These are phyloP conservation scores for Umbelopsis sp. DNA, from an alignment of 192 early-diverging fungal species.

Conservation along the genomic window DNA sequence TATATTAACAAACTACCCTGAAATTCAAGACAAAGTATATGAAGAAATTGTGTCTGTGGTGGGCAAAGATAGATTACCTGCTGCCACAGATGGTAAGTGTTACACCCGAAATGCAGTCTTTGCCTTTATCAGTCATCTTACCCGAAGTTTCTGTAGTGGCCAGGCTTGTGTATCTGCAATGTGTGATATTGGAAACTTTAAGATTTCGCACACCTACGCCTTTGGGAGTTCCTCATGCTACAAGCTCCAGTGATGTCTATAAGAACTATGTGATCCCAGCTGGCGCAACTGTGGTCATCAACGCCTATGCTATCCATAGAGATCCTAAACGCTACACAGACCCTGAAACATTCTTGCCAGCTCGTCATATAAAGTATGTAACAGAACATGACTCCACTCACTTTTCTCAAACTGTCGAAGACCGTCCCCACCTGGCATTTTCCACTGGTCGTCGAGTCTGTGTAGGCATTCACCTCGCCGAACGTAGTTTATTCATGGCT, in stretches of 20 bases:
- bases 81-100: slow-evolving; percentile 30
- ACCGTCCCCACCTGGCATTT: slow-evolving; percentile 38
- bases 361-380: slow-evolving; percentile 44
- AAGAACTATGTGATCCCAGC: slow-evolving; percentile 54
- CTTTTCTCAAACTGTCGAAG: slow-evolving; percentile 18
- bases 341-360: slow-evolving; percentile 53
- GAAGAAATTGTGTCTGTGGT: slow-evolving; percentile 33
- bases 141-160: slow-evolving; percentile 16
- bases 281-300: slow-evolving; percentile 53
- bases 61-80: slow-evolving; percentile 31
- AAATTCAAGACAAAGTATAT: slow-evolving; percentile 35
- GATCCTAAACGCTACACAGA: slow-evolving; percentile 42
- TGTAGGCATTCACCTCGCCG: slow-evolving; percentile 43
- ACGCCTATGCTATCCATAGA: slow-evolving; percentile 58
- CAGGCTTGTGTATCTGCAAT: slow-evolving; percentile 35
- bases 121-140: neutral
- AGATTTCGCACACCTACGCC: slow-evolving; percentile 35
- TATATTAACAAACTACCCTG: slow-evolving; percentile 34
- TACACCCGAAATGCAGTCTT: neutral
- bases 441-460: slow-evolving; percentile 41
- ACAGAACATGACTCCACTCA: neutral
- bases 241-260: slow-evolving; percentile 37
- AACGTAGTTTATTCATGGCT: slow-evolving; percentile 35
- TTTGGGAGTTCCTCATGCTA: slow-evolving; percentile 38
- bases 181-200: slow-evolving; percentile 41